Evolutionary conservation across 1,284 basidiomycete species (phyloP).

Genomic region (Ustilago vetiveriae): DNA sequence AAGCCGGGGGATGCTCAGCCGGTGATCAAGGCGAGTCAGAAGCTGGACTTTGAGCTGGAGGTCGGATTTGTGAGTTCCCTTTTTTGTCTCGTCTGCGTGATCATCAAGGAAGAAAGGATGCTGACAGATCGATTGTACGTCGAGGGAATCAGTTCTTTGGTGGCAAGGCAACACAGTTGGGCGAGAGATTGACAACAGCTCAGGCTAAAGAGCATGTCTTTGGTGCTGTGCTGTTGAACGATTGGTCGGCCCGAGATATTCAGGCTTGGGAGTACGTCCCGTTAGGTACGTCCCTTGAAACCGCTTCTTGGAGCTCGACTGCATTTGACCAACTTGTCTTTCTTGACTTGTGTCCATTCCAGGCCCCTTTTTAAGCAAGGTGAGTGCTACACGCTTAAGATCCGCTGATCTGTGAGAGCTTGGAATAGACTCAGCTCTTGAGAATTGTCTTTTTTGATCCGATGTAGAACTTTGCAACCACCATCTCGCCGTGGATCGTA

Average conservation of each 20-base stretch:
- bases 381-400: no score
- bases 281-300: constrained; percentile 21
- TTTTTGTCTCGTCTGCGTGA: not conserved
- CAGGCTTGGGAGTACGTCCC: constrained; percentile 52
- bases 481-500: constrained; percentile 48
- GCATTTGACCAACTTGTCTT: no score
- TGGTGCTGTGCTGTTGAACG: constrained; percentile 55
- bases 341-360: not conserved
- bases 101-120: not conserved
- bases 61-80: constrained; percentile 40
- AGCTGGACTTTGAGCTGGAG: constrained; percentile 58
- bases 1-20: constrained; percentile 23
- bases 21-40: constrained; percentile 19
- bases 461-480: constrained; percentile 49
- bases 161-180: constrained; percentile 29
- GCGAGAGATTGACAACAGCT: constrained; percentile 24
- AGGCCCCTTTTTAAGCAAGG: constrained; percentile 39
- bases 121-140: no score
- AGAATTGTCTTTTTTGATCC: no score
- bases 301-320: no score
- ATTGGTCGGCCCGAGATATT: constrained; percentile 54
- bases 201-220: constrained; percentile 44
- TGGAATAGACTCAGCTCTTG: no score
- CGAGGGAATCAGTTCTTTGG: constrained; percentile 51
- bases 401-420: no score